Conservation (phyloP, 768 basidiomycete genomes). For the Termitomyces sp. region DNA sequence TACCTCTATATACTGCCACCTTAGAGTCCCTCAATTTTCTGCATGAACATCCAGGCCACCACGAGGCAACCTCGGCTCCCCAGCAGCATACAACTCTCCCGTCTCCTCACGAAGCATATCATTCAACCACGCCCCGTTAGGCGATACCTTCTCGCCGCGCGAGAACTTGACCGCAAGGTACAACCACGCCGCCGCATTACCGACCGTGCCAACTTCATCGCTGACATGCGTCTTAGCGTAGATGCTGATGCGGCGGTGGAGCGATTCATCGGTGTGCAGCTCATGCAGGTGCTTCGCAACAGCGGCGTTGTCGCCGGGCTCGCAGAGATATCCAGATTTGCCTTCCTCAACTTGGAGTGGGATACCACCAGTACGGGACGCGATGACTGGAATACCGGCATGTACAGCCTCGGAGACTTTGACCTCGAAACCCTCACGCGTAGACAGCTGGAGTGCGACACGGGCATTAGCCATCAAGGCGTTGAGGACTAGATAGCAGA, state of each 20-base stretch:
- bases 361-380: constrained; percentile 85
- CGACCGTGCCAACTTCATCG: constrained; percentile 83
- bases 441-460: constrained; percentile 88
- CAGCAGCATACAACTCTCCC: constrained; percentile 60
- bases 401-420: constrained; percentile 96
- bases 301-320: constrained; percentile 68
- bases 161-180: constrained; percentile 77
- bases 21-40: constrained; percentile 13
- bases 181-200: constrained; percentile 64
- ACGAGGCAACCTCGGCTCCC: constrained; percentile 74
- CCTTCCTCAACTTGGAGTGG: constrained; percentile 89
- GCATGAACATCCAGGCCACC: constrained; percentile 55
- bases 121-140: constrained; percentile 83
- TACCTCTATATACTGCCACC: background rate
- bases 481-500: constrained; percentile 61
- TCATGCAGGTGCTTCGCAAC: constrained; percentile 78
- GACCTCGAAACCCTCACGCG: constrained; percentile 95
- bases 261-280: constrained; percentile 68
- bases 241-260: constrained; percentile 61
- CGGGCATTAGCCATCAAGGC: constrained; percentile 86
- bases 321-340: constrained; percentile 83
- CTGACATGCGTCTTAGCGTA: constrained; percentile 76
- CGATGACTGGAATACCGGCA: constrained; percentile 84
- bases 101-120: constrained; percentile 77
- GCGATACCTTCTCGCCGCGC: constrained; percentile 74